Evolutionary conservation across 2,329 filamentous ascomycete species (phyloP), one percentile per base, ranked within the genome.

Genomic region (Phaeophleospora eucalypticola): DNA sequence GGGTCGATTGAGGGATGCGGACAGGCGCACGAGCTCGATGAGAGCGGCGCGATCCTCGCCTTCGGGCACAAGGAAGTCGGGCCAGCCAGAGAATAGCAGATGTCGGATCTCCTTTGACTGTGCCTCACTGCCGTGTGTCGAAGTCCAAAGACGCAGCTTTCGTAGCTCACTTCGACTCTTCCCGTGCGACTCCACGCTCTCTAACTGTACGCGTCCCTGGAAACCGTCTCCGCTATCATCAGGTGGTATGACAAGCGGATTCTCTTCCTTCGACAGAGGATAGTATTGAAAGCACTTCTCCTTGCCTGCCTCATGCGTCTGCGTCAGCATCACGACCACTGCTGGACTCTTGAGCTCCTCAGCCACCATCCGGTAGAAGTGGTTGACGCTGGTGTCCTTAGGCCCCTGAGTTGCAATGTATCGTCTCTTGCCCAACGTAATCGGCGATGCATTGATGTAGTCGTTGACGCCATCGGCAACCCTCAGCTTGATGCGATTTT

Each of bases 361-460:
- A n/a, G 76, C 81, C 29, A 96, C 76, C 93, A 98, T 98, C 63
- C 93, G 87, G 87, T 91, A 98, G 56, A 95, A 87, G 63, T 95
- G 89, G 56, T 83, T 81, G 45, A 85, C 77, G 14, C 86, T 87
- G 19, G 81, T 79, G 49, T 76, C 68, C 61, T 90, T 95, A 4
- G 93, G 93, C 0, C 93, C 93, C 72, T 83, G 63, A 66, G 94
- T 96, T 43, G 90, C 93, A 58, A 98, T 95, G 68, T 94, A 97
- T 45, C 78, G 77, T 56, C 71, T 63, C 48, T 69, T 60, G 58
- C 68, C 60, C 60, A 73, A 55, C 47, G 62, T 52, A 19, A 77
- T 74, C 1, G 73, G 73, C 19, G 68, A 71, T 18, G 74, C 74
- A 52, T 77, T 77, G 66, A 77, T 77, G 60, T 80, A 76, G 56